Base-by-base conservation (phyloP, 31 red algal species). In the Pterothamnion heteromorphum region DNA sequence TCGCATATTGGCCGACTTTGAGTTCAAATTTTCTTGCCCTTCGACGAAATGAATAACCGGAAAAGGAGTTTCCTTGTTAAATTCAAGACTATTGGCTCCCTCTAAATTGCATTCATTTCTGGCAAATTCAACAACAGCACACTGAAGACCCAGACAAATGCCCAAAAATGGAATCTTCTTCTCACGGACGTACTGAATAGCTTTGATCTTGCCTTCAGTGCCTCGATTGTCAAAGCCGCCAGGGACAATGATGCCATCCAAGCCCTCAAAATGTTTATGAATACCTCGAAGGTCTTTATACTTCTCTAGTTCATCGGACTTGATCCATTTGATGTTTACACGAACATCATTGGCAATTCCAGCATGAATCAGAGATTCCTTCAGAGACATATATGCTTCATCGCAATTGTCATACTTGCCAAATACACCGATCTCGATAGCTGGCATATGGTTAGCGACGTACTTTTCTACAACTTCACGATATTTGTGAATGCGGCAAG, bases 61-160 rank as follows among this genome's bases (percentile, higher is more conserved):
- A 30, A 74, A 27, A n/a, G 80, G 92, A 5, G 93, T 82, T 35
- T 97, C 83, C 38, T 86, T 37, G 74, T 96, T 92, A 36, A 96
- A 93, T 92, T 99, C 98, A 27, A 84, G 87, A 1, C 93, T 95
- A 89, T 96, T 95, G 26, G 95, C 98, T 14, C 57, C 44, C 14
- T n/a, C 36, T 51, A 44, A 43, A 4, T 93, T 51, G 34, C 89
- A 94, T 51, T 86, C 72, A 21, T 57, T 74, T n/a, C 98, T 84
- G 24, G 91, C 96, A 39, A 92, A 64, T 86, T 99, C 98, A n/a
- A 99, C 85, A 14, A 93, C 95, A 2, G 98, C 98, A 22, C 96
- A 83, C 90, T 99, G 98, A 96, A 99, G 97, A 23, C 98, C 98
- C 80, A 99, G 84, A 91, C 98, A 99, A 36, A 99, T 99, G 3